phyloP scores from a whole-genome alignment of 768 basidiomycete genomes.

The Lactifluus subvellereus region DNA sequence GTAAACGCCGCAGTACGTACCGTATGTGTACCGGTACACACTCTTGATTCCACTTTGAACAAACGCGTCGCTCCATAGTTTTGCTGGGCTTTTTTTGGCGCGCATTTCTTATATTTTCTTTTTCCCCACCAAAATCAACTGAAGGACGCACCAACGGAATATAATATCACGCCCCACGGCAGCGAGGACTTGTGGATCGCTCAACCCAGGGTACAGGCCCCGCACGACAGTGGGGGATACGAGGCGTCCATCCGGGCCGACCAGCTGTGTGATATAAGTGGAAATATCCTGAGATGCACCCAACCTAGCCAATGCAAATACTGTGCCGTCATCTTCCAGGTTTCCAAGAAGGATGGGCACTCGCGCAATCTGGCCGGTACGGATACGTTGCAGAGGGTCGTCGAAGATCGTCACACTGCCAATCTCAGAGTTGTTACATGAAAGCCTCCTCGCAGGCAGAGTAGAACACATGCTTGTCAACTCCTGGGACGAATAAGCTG shows the following conservation, averaged over 20 bases:
- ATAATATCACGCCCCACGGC: background rate
- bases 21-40: conserved; percentile 15
- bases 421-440: background rate
- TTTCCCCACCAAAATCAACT: no score
- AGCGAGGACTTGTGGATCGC: conserved; percentile 4
- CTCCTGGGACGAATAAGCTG: background rate
- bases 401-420: conserved; percentile 4
- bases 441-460: background rate
- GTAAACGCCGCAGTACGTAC: background rate
- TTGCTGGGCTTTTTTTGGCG: conserved; percentile 1
- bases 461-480: conserved; percentile 7
- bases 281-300: background rate
- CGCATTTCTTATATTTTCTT: no score
- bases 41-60: conserved; percentile 1
- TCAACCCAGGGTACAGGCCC: conserved; percentile 5
- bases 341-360: conserved; percentile 14
- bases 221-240: background rate
- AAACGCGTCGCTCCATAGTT: conserved; percentile 14
- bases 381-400: conserved; percentile 11
- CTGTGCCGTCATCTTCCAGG: conserved; percentile 6
- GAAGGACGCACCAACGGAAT: conserved; percentile 7
- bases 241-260: background rate
- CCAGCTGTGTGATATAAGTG: background rate
- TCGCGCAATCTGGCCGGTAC: background rate
- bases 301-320: background rate